Evolutionary conservation across 805 yeast genomes (phyloP).

Genomic region (Scheffersomyces stipitis): DNA sequence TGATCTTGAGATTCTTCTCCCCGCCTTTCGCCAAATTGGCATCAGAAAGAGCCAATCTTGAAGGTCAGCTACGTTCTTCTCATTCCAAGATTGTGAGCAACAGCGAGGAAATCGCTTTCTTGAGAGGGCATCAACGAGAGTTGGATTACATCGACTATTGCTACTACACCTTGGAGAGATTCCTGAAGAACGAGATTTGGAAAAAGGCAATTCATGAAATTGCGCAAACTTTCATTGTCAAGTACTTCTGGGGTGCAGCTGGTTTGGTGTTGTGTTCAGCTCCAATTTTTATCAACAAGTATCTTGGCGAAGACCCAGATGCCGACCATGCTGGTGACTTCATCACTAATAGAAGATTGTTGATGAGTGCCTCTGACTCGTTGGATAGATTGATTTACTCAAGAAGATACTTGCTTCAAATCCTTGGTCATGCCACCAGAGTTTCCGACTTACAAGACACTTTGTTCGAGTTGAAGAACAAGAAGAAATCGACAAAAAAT

Average conservation of each 20-base stretch:
- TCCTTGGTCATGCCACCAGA: conserved; percentile 78
- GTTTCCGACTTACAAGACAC: conserved; percentile 68
- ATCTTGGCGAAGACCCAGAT: conserved; percentile 44
- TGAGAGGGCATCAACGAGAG: conserved; percentile 80
- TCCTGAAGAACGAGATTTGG: conserved; percentile 71
- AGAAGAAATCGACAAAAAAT: conserved; percentile 13
- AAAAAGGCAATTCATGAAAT: conserved; percentile 78
- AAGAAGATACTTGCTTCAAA: conserved; percentile 78
- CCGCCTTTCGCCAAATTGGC: conserved; percentile 89
- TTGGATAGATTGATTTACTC: conserved; percentile 84
- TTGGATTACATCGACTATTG: conserved; percentile 72
- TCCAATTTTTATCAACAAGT: conserved; percentile 73
- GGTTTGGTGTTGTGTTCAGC: conserved; percentile 85
- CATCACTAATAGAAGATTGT: conserved; percentile 81
- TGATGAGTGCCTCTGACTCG: conserved; percentile 83
- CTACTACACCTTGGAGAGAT: conserved; percentile 78
- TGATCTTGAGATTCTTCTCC: conserved; percentile 68
- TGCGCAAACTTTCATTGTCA: conserved; percentile 84
- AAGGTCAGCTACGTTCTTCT: conserved; percentile 78
- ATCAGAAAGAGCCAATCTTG: conserved; percentile 71
- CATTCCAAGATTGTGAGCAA: conserved; percentile 80
- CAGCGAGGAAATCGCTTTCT: conserved; percentile 83
- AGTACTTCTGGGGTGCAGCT: conserved; percentile 95
- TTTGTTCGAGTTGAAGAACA: conserved; percentile 41
- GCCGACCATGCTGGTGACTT: conserved; percentile 71